phyloP scores from a whole-genome alignment of 352 stramenopile species.

The Globisporangium paddicum region DNA sequence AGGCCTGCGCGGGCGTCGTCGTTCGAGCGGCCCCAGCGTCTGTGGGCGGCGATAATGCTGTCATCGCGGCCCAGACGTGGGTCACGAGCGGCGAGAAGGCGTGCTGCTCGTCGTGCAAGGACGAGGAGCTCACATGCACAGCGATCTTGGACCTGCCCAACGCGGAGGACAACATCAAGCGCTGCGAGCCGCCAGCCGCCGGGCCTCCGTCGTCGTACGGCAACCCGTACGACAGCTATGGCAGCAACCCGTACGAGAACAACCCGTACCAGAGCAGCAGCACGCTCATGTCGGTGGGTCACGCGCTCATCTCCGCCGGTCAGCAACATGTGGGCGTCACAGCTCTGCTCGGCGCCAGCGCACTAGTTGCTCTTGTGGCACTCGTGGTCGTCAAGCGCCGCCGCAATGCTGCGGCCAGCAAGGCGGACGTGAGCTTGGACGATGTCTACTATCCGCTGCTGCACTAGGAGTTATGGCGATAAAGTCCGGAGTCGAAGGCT shows the following conservation, averaged over 20 bases:
- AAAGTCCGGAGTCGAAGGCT: background rate
- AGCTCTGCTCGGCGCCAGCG: slow-evolving; percentile 28
- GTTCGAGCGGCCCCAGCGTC: slow-evolving; percentile 14
- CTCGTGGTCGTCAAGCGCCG: slow-evolving; percentile 47
- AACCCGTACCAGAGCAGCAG: slow-evolving; percentile 8
- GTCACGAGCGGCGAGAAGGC: slow-evolving; percentile 20
- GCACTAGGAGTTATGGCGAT: slow-evolving; percentile 21
- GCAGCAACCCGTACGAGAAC: slow-evolving; percentile 11
- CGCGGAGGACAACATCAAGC: slow-evolving; percentile 40
- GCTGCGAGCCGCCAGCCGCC: slow-evolving; percentile 30
- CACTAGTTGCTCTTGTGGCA: slow-evolving; percentile 43
- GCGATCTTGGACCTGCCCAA: slow-evolving; percentile 40
- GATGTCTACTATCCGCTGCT: slow-evolving; percentile 65
- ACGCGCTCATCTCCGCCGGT: slow-evolving; percentile 16
- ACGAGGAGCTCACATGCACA: slow-evolving; percentile 26
- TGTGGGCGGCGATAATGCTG: background rate
- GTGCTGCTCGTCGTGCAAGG: slow-evolving; percentile 46
- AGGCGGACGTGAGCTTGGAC: slow-evolving; percentile 20
- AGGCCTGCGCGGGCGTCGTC: slow-evolving; percentile 44
- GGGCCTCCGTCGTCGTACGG: slow-evolving; percentile 13
- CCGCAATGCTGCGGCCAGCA: slow-evolving; percentile 14
- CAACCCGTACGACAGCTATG: slow-evolving; percentile 15
- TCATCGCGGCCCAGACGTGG: slow-evolving; percentile 14
- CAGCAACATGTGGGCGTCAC: slow-evolving; percentile 25
- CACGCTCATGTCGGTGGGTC: slow-evolving; percentile 20